A percentile compares a stretch with the other conserved stretches of the same genome.
Conservation (phyloP, 2,329 filamentous ascomycete genomes). For the Cercospora canescens region DNA sequence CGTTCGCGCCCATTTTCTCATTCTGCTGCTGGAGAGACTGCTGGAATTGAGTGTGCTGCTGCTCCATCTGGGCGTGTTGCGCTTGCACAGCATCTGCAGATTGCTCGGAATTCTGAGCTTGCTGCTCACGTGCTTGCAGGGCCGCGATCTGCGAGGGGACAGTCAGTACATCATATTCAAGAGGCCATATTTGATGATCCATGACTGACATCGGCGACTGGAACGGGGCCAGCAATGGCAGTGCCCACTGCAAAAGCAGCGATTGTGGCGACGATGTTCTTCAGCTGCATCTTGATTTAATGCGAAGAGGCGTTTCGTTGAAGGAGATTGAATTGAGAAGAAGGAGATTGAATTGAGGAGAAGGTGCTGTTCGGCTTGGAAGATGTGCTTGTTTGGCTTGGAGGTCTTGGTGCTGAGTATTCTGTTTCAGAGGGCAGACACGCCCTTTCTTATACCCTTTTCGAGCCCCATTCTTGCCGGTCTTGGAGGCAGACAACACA, state of each 20-base stretch:
- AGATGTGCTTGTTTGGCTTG: background rate
- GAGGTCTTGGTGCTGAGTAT: background rate
- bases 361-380: background rate
- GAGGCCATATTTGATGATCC: too few species aligned
- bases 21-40: background rate
- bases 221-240: constrained; percentile 6
- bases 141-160: background rate
- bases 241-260: constrained; percentile 10
- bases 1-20: background rate
- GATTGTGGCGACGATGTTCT: constrained; percentile 8
- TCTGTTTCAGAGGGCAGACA: background rate
- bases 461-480: background rate
- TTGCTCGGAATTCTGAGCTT: background rate
- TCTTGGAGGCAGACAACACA: background rate
- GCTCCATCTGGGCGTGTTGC: background rate
- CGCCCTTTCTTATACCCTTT: background rate
- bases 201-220: background rate
- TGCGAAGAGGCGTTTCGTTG: background rate
- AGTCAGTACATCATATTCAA: background rate
- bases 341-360: background rate
- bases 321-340: background rate
- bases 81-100: background rate
- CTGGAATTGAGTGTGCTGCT: background rate
- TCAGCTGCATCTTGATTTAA: constrained; percentile 11
- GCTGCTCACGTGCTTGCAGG: background rate